Conservation (phyloP, 2,329 filamentous ascomycete genomes). For the Metarhizium humberi region DNA sequence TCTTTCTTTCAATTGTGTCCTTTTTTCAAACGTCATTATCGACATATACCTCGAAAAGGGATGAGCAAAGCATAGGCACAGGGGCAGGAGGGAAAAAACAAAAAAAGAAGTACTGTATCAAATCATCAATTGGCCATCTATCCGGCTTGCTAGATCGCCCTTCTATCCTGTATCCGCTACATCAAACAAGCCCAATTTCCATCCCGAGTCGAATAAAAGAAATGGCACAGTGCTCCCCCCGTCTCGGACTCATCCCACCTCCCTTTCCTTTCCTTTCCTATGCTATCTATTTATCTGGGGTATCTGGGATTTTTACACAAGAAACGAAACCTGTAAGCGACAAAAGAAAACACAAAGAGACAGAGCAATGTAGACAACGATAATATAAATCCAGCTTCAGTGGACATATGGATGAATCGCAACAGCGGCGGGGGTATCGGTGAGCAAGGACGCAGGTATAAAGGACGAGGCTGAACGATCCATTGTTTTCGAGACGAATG, state of each 20-base stretch:
- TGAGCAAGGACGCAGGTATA: neutral
- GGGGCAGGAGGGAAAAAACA: neutral
- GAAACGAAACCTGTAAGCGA: neutral
- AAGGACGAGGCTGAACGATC: neutral
- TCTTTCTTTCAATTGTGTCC: neutral
- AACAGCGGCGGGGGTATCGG: neutral
- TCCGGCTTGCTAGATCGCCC: neutral
- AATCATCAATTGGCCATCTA: neutral
- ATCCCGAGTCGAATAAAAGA: neutral
- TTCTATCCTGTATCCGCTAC: neutral
- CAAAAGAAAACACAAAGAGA: neutral
- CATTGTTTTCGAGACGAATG: neutral
- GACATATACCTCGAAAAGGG: too few relatives aligned
- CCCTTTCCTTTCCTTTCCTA: neutral
- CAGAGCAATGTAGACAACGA: neutral
- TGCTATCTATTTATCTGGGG: slow-evolving; percentile 3
- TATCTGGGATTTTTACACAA: slow-evolving; percentile 3
- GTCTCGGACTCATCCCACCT: neutral
- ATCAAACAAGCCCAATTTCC: neutral
- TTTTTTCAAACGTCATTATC: too few relatives aligned
- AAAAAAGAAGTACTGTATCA: neutral
- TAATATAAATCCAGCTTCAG: neutral
- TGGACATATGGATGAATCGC: neutral
- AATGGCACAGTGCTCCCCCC: neutral
- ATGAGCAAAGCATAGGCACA: too few relatives aligned